Conservation (phyloP, 2,329 filamentous ascomycete genomes). For the Ascochyta lentis region DNA sequence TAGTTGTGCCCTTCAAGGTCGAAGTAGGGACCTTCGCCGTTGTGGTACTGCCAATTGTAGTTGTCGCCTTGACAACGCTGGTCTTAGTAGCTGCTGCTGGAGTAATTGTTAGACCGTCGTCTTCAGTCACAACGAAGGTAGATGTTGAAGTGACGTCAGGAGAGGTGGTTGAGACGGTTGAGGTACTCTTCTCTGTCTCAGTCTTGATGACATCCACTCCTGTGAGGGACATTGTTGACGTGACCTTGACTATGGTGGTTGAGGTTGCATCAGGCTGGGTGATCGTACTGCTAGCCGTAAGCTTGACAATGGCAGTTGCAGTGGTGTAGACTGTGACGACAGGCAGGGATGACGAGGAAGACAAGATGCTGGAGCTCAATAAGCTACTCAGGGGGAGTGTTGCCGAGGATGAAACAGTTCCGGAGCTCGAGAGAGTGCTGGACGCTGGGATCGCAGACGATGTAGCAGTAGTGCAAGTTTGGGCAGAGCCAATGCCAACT, state of each 20-base stretch:
- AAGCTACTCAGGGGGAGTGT: conserved; percentile 5
- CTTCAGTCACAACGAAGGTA: conserved; percentile 33
- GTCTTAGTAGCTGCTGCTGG: conserved; percentile 23
- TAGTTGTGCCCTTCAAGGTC: conserved; percentile 24
- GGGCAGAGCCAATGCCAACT: conserved; percentile 39
- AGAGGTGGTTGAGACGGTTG: conserved; percentile 35
- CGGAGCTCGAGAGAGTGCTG: neutral
- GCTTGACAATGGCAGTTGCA: conserved; percentile 23
- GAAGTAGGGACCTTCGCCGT: conserved; percentile 23
- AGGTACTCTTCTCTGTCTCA: conserved; percentile 26
- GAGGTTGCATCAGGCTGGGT: conserved; percentile 32
- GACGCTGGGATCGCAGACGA: conserved; percentile 11
- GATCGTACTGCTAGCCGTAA: conserved; percentile 24
- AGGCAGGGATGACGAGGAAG: conserved; percentile 10
- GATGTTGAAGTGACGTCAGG: conserved; percentile 32
- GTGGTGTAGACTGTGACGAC: conserved; percentile 26
- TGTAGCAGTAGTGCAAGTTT: conserved; percentile 30
- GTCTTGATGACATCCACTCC: conserved; percentile 22
- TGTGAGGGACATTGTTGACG: conserved; percentile 18
- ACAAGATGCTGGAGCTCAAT: neutral
- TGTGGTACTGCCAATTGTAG: conserved; percentile 13
- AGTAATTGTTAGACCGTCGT: conserved; percentile 28
- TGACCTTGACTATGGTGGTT: conserved; percentile 25
- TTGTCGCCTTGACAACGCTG: conserved; percentile 19
- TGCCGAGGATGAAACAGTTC: neutral